Conservation (phyloP, 1,284 basidiomycete genomes). For the Volvariella surrecta region DNA sequence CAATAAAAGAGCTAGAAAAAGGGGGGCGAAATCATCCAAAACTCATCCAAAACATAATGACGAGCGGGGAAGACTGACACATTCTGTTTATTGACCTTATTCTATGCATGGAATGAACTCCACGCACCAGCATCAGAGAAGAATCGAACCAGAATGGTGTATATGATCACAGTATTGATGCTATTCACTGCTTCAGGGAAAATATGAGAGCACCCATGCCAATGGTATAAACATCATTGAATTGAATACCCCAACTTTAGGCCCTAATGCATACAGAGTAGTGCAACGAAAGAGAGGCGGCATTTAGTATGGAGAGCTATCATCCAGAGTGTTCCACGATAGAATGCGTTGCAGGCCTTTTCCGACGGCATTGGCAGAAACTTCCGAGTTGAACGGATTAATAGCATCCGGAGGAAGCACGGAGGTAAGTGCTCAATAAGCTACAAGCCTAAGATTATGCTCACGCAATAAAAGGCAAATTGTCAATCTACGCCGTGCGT, state of each 20-base stretch:
- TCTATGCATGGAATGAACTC: not conserved
- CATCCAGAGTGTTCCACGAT: not conserved
- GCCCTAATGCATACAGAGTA: conserved; percentile 35
- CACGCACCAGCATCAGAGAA: conserved; percentile 7
- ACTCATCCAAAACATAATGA: conserved; percentile 19
- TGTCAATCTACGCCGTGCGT: conserved; percentile 29
- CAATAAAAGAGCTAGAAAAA: too few species aligned
- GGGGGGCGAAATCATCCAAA: too few species aligned
- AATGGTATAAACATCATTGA: conserved; percentile 12
- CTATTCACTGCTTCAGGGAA: conserved; percentile 15
- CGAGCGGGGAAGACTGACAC: conserved; percentile 5
- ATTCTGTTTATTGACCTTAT: not conserved
- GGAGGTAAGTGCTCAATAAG: too few species aligned
- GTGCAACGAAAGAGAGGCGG: conserved; percentile 37
- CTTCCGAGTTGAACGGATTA: too few species aligned
- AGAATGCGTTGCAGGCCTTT: too few species aligned
- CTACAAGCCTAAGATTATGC: conserved; percentile 10
- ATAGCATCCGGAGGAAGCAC: too few species aligned
- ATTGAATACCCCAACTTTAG: conserved; percentile 31
- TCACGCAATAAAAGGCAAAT: conserved; percentile 41
- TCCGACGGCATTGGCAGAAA: too few species aligned
- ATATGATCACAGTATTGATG: conserved; percentile 15
- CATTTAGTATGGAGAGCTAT: conserved; percentile 35
- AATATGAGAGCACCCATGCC: conserved; percentile 16
- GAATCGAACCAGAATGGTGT: conserved; percentile 20